These are phyloP conservation scores for Lachnellula cervina DNA, from an alignment of 2,329 filamentous ascomycete genomes.

Conservation along the genomic window DNA sequence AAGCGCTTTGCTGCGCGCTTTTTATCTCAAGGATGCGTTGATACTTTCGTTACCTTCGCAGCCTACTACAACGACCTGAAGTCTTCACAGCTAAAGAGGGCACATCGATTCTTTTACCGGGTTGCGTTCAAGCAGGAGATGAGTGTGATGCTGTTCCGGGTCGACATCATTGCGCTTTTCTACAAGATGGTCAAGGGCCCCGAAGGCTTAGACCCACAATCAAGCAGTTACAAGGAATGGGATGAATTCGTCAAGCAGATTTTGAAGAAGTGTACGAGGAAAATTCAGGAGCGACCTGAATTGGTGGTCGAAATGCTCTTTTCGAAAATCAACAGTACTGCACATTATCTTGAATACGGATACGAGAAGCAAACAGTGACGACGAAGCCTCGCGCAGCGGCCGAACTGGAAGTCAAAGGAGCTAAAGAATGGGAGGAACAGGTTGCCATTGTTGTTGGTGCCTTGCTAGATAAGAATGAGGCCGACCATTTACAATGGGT, in stretches of 20 bases:
- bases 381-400: slow-evolving; percentile 63
- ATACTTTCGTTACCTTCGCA: slow-evolving; percentile 80
- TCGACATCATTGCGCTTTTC: slow-evolving; percentile 85
- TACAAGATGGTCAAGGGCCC: slow-evolving; percentile 91
- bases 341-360: slow-evolving; percentile 86
- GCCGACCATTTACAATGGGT: slow-evolving; percentile 76
- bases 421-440: slow-evolving; percentile 59
- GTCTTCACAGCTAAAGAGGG: slow-evolving; percentile 77
- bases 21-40: slow-evolving; percentile 75
- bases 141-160: slow-evolving; percentile 79
- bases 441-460: slow-evolving; percentile 73
- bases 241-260: slow-evolving; percentile 83
- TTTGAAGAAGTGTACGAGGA: slow-evolving; percentile 74
- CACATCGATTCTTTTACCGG: slow-evolving; percentile 90
- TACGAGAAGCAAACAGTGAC: slow-evolving; percentile 72
- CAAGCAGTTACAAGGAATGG: slow-evolving; percentile 77
- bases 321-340: slow-evolving; percentile 78
- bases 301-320: slow-evolving; percentile 90
- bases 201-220: slow-evolving; percentile 63
- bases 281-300: slow-evolving; percentile 79
- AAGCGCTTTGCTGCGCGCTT: slow-evolving; percentile 76
- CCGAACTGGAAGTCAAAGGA: slow-evolving; percentile 77
- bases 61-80: slow-evolving; percentile 77
- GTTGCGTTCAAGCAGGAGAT: slow-evolving; percentile 93
- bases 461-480: slow-evolving; percentile 75